Percentiles rank a stretch among this genome's conserved stretches.
Evolutionary conservation across 768 basidiomycete genomes (phyloP).

Genomic region (Plicaturopsis crispa): DNA sequence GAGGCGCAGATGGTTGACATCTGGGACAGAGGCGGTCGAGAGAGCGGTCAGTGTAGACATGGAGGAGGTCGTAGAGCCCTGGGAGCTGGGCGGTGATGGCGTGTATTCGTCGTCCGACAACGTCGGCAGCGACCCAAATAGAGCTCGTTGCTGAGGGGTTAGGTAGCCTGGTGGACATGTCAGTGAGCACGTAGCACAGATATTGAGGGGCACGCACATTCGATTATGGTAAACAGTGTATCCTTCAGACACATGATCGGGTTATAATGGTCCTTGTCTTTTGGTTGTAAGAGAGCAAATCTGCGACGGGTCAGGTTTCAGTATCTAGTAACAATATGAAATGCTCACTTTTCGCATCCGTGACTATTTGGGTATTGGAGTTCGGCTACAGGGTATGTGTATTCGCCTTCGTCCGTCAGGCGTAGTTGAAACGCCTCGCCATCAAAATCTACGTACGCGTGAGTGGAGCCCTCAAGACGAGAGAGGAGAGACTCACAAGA

Average conservation of each 20-base stretch:
- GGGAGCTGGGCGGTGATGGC: slow-evolving; percentile 30
- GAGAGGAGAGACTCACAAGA: slow-evolving; percentile 39
- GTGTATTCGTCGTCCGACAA: slow-evolving; percentile 16
- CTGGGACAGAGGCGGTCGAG: slow-evolving; percentile 8
- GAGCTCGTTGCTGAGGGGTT: slow-evolving; percentile 51
- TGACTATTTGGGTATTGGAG: slow-evolving; percentile 73
- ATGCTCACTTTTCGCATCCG: slow-evolving; percentile 57
- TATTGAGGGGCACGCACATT: slow-evolving; percentile 37
- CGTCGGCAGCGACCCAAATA: slow-evolving; percentile 63
- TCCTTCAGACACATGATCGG: slow-evolving; percentile 76
- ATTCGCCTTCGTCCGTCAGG: slow-evolving; percentile 30
- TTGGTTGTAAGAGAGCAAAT: slow-evolving; percentile 72
- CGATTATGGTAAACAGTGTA: slow-evolving; percentile 63
- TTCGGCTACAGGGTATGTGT: slow-evolving; percentile 60
- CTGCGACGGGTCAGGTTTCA: slow-evolving; percentile 24
- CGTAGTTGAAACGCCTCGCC: slow-evolving; percentile 61
- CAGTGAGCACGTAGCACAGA: slow-evolving; percentile 5
- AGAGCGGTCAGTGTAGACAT: slow-evolving; percentile 18
- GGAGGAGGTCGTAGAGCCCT: slow-evolving; percentile 22
- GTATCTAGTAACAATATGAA: slow-evolving; percentile 3
- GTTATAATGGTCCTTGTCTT: slow-evolving; percentile 82
- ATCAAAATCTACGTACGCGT: slow-evolving; percentile 35
- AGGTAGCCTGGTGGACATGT: slow-evolving; percentile 46
- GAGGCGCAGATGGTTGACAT: slow-evolving; percentile 40
- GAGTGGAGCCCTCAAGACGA: slow-evolving; percentile 2